A percentile compares a stretch with the other conserved stretches of the same genome.
phyloP scores from a whole-genome alignment of 345 rosid genomes.

The Citrus inodora region DNA sequence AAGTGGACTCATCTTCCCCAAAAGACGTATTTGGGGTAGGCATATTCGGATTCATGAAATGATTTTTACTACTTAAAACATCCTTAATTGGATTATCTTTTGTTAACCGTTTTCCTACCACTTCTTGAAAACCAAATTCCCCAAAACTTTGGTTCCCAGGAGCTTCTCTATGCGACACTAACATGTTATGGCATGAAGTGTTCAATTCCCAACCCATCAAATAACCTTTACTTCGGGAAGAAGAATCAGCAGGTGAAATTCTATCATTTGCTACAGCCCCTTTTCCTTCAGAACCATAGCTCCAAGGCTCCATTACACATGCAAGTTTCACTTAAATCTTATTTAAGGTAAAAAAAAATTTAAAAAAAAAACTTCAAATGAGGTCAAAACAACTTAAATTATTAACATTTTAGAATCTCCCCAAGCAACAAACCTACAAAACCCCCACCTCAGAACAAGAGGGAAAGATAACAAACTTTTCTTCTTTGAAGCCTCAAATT shows the following conservation, averaged over 20 bases:
- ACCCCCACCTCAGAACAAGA: constrained; percentile 6
- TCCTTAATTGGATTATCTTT: constrained; percentile 19
- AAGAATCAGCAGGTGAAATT: constrained; percentile 30
- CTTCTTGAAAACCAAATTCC: constrained; percentile 32
- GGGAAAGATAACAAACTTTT: background rate
- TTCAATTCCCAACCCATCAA: constrained; percentile 34
- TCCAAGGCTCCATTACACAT: constrained; percentile 49
- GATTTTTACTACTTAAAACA: constrained; percentile 20
- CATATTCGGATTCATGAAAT: constrained; percentile 20
- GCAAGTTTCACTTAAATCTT: background rate
- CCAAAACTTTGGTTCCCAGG: constrained; percentile 22
- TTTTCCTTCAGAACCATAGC: constrained; percentile 38
- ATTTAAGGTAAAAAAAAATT: too few species aligned
- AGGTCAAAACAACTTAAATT: background rate
- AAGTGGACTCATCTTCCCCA: constrained; percentile 35
- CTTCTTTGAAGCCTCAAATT: constrained; percentile 9
- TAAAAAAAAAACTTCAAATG: background rate
- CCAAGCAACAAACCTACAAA: background rate
- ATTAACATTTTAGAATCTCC: constrained; percentile 7
- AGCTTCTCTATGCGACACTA: constrained; percentile 27
- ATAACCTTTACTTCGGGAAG: constrained; percentile 26
- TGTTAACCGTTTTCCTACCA: constrained; percentile 24
- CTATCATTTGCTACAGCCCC: constrained; percentile 25
- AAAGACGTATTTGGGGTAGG: constrained; percentile 24
- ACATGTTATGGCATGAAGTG: constrained; percentile 21